Percentiles rank a stretch among this genome's conserved stretches.
Conservation (phyloP, 306 rosid genomes). For the Cucurbita argyrosperma region DNA sequence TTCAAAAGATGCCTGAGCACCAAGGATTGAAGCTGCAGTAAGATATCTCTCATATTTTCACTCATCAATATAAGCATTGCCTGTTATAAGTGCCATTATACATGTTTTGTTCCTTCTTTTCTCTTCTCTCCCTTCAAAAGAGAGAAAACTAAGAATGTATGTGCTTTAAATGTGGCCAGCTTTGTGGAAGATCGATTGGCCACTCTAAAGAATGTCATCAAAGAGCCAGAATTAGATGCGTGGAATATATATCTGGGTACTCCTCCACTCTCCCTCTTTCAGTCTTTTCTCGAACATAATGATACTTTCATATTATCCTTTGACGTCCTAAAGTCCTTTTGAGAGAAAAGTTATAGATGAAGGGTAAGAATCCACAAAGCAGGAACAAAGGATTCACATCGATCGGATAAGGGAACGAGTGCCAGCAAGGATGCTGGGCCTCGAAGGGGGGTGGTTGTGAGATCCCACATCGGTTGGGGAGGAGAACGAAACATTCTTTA, state of each 20-base stretch:
- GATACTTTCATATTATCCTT: neutral
- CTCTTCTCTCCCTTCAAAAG: neutral
- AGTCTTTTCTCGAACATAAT: neutral
- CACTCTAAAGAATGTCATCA: conserved; percentile 68
- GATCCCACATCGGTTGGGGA: too few species aligned
- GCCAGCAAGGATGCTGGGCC: too few species aligned
- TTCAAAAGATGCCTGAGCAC: conserved; percentile 71
- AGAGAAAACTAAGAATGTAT: conserved; percentile 10
- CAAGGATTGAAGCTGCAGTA: conserved; percentile 74
- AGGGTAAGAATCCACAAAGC: neutral
- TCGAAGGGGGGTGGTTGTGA: too few species aligned
- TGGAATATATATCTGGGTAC: conserved; percentile 85
- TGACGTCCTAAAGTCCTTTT: neutral
- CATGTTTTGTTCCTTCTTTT: neutral
- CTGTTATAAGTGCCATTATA: neutral
- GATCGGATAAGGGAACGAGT: too few species aligned
- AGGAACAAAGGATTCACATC: too few species aligned
- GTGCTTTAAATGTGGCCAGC: conserved; percentile 23
- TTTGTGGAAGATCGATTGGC: conserved; percentile 83
- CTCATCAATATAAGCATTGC: neutral
- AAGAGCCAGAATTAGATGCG: conserved; percentile 64
- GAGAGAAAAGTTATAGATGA: neutral
- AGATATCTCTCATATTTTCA: conserved; percentile 14
- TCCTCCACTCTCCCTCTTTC: neutral
- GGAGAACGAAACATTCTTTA: too few species aligned